These are phyloP conservation scores for Pythium guiyangense DNA, from an alignment of 352 stramenopile species.

Conservation along the genomic window DNA sequence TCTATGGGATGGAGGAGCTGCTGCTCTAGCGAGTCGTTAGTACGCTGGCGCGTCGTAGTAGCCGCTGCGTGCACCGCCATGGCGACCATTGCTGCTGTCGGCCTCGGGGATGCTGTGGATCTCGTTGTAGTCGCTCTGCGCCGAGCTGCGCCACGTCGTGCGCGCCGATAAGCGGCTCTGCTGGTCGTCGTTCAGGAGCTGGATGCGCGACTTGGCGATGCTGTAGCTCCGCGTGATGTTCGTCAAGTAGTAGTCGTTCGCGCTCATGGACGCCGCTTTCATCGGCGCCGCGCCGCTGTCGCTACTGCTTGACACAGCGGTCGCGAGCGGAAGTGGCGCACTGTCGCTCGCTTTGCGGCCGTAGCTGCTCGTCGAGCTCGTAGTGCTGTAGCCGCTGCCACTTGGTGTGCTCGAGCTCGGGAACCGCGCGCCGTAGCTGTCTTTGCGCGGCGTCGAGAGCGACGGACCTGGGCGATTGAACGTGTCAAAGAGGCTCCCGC, in stretches of 20 bases:
- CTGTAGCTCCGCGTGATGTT: constrained; percentile 14
- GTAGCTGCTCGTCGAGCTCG: constrained; percentile 4
- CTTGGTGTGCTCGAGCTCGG: constrained; percentile 3
- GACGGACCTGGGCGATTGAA: constrained; percentile 4
- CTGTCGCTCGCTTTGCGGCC: neutral
- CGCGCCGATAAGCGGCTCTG: constrained; percentile 15
- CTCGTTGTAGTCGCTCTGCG: constrained; percentile 15
- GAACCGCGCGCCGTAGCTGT: neutral
- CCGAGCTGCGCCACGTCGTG: constrained; percentile 16
- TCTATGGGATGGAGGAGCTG: neutral
- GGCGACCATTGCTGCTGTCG: neutral
- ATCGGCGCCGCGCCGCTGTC: neutral
- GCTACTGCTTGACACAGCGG: neutral
- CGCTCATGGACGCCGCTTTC: neutral
- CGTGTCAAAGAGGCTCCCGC: constrained; percentile 13
- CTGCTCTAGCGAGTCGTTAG: neutral
- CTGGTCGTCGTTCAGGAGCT: constrained; percentile 18
- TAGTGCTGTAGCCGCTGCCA: constrained; percentile 1
- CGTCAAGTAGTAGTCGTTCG: constrained; percentile 16
- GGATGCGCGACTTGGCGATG: constrained; percentile 19
- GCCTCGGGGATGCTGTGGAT: constrained; percentile 17
- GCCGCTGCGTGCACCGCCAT: neutral
- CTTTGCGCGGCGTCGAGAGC: constrained; percentile 5
- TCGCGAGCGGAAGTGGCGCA: neutral
- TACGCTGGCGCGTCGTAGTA: constrained; percentile 5